Percentiles rank a stretch among this genome's conserved stretches.
Conservation (phyloP, 257 asterid genomes). For the Nicotiana paniculata region DNA sequence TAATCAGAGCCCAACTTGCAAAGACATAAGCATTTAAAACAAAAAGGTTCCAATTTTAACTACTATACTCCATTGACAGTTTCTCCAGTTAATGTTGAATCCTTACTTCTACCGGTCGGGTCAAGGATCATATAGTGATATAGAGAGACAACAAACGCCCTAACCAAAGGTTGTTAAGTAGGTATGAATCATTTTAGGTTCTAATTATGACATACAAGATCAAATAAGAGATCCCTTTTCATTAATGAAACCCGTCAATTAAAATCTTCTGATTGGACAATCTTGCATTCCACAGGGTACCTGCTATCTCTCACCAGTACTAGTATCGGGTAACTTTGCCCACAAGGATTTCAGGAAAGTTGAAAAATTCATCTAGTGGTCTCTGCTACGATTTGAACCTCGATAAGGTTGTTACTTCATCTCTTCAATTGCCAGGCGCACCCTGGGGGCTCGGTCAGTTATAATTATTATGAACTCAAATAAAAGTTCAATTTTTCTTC, state of each 20-base stretch:
- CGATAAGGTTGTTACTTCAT: background rate
- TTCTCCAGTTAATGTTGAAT: background rate
- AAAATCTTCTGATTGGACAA: background rate
- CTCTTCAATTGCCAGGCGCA: background rate
- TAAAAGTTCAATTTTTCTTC: too few relatives aligned
- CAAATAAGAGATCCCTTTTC: background rate
- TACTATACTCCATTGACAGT: background rate
- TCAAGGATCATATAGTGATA: background rate
- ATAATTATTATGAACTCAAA: too few relatives aligned
- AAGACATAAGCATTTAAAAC: background rate
- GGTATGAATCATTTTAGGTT: background rate
- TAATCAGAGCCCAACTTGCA: background rate
- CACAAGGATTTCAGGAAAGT: background rate
- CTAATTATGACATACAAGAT: background rate
- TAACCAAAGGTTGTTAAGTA: background rate
- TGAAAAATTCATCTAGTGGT: background rate
- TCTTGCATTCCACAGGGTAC: background rate
- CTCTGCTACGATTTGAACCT: background rate
- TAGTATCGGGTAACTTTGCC: background rate
- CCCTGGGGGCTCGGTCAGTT: too few relatives aligned
- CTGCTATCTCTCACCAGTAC: background rate
- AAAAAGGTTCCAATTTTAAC: background rate
- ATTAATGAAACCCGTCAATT: background rate
- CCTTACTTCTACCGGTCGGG: background rate
- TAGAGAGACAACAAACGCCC: background rate